Percentiles rank a stretch among this genome's conserved stretches.
These are phyloP conservation scores for Podospora australis DNA, from an alignment of 495 filamentous ascomycete species.

Conservation along the genomic window DNA sequence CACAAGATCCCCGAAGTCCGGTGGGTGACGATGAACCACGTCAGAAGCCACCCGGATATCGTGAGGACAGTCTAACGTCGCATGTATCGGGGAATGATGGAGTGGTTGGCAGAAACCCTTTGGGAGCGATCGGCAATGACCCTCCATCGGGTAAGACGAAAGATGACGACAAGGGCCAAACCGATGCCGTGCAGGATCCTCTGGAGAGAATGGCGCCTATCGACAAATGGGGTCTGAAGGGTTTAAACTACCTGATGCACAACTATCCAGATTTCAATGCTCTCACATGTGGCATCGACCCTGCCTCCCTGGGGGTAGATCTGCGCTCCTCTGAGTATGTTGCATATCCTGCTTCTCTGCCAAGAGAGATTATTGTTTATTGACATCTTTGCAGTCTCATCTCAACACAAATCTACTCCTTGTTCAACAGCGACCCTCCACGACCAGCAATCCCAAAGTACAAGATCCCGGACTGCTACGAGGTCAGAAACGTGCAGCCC, in stretches of 20 bases:
- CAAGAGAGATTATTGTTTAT: neutral
- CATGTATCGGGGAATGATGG: slow-evolving; percentile 32
- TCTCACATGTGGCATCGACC: slow-evolving; percentile 71
- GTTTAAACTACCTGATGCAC: slow-evolving; percentile 71
- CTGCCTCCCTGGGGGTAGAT: slow-evolving; percentile 70
- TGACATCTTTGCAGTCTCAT: slow-evolving; percentile 25
- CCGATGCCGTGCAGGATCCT: slow-evolving; percentile 40
- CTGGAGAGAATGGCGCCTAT: slow-evolving; percentile 69
- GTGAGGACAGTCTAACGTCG: slow-evolving; percentile 32
- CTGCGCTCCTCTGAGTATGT: slow-evolving; percentile 71
- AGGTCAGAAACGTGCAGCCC: slow-evolving; percentile 77
- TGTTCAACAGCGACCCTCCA: slow-evolving; percentile 64
- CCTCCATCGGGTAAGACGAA: slow-evolving; percentile 35
- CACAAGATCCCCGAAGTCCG: slow-evolving; percentile 36
- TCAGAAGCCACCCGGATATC: slow-evolving; percentile 37
- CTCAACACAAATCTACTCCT: slow-evolving; percentile 49
- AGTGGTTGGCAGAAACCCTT: slow-evolving; percentile 29
- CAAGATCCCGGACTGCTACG: slow-evolving; percentile 74
- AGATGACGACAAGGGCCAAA: slow-evolving; percentile 25
- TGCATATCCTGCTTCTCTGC: too few relatives aligned
- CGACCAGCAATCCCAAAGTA: slow-evolving; percentile 73
- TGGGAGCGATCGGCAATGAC: slow-evolving; percentile 43
- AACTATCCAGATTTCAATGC: slow-evolving; percentile 69
- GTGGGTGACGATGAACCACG: slow-evolving; percentile 33
- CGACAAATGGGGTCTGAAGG: slow-evolving; percentile 76